Evolutionary conservation across 345 rosid species (phyloP).

Genomic region (Noccaea caerulescens): DNA sequence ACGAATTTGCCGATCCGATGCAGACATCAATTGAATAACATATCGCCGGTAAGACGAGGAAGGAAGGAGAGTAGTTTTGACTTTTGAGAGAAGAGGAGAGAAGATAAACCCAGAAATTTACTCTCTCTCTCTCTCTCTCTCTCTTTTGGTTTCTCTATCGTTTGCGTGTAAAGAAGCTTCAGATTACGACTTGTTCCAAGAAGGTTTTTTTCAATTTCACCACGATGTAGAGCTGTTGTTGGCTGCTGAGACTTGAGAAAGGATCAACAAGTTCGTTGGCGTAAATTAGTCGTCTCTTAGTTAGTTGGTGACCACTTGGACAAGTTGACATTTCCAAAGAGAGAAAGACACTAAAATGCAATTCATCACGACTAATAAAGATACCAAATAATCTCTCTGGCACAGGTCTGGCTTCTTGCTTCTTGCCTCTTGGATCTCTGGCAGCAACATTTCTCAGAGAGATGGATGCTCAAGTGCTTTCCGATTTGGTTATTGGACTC

Average conservation of each 20-base stretch:
- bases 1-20: slow-evolving; percentile 6
- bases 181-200: slow-evolving; percentile 31
- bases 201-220: background rate
- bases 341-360: slow-evolving; percentile 13
- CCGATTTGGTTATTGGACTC: background rate
- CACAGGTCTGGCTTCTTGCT: background rate
- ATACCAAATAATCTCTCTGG: background rate
- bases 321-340: slow-evolving; percentile 27
- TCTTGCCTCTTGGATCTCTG: background rate
- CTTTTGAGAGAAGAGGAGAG: slow-evolving; percentile 27
- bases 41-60: background rate
- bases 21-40: slow-evolving; percentile 14
- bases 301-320: slow-evolving; percentile 30
- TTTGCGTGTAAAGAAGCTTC: slow-evolving; percentile 28
- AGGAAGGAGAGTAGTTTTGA: slow-evolving; percentile 19
- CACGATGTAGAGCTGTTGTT: slow-evolving; percentile 34
- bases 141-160: background rate
- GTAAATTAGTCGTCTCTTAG: slow-evolving; percentile 31
- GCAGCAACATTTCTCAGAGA: background rate
- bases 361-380: slow-evolving; percentile 19
- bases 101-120: slow-evolving; percentile 14
- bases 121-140: background rate
- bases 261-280: slow-evolving; percentile 34
- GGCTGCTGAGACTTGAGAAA: slow-evolving; percentile 40
- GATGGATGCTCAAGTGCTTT: background rate